These are phyloP conservation scores for Monosporozyma siamensis DNA, from an alignment of 805 yeast genomes.

Conservation along the genomic window DNA sequence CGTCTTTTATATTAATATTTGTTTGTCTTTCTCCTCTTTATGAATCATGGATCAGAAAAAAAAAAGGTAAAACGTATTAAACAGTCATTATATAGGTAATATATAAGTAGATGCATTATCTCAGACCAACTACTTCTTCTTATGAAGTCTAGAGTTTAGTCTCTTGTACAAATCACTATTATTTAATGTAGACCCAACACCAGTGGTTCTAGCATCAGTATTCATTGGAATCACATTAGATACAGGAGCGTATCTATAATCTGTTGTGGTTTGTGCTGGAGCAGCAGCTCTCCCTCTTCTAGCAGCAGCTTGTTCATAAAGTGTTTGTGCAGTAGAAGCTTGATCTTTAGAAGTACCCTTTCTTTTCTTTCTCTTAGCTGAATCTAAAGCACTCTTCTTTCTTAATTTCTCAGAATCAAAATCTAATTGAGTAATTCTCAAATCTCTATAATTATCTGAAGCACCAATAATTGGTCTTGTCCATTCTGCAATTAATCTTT, in stretches of 20 bases:
- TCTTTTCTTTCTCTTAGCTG: conserved; percentile 27
- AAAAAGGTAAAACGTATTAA: too few relatives aligned
- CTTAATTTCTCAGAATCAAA: conserved; percentile 53
- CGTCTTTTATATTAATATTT: too few relatives aligned
- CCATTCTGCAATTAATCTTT: conserved; percentile 91
- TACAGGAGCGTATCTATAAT: conserved; percentile 84
- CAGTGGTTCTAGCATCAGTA: conserved; percentile 35
- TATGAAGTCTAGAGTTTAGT: conserved; percentile 40
- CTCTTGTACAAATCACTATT: conserved; percentile 77
- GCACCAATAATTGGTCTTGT: conserved; percentile 96
- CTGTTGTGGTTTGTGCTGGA: conserved; percentile 83
- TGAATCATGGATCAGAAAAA: too few relatives aligned
- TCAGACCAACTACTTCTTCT: conserved; percentile 14
- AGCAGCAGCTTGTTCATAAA: conserved; percentile 84
- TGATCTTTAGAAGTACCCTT: conserved; percentile 11
- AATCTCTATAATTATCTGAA: conserved; percentile 87
- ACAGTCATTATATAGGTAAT: neutral
- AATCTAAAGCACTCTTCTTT: conserved; percentile 27
- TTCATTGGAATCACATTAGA: conserved; percentile 41
- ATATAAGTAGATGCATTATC: too few relatives aligned
- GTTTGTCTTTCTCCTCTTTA: neutral
- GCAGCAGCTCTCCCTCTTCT: conserved; percentile 92
- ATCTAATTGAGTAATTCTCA: conserved; percentile 56
- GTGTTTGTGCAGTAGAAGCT: conserved; percentile 39
- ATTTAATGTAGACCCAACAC: conserved; percentile 43